Percentiles rank a stretch among this genome's conserved stretches.
Conservation (phyloP, 2,329 filamentous ascomycete genomes). For the Emmonsia crescens region DNA sequence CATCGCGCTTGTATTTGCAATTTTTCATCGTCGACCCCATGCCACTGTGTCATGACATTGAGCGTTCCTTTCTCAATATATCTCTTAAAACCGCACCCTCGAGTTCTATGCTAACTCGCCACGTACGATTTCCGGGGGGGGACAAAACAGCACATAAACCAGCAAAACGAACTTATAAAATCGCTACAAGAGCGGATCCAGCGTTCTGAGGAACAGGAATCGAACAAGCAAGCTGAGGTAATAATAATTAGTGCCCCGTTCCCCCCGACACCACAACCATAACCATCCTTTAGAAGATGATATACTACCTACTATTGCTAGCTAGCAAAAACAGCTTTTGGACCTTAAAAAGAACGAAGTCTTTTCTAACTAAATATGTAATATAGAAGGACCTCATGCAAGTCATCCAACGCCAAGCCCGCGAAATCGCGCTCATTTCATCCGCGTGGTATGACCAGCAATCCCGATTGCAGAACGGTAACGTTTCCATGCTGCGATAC, state of each 20-base stretch:
- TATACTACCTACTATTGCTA: background rate
- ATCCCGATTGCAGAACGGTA: slow-evolving; percentile 34
- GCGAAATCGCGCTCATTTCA: slow-evolving; percentile 35
- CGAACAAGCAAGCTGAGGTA: slow-evolving; percentile 32
- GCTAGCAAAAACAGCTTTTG: background rate
- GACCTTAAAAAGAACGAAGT: background rate
- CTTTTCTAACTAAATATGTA: background rate
- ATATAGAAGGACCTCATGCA: slow-evolving; percentile 31
- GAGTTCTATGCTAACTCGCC: slow-evolving; percentile 11
- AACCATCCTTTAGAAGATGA: background rate
- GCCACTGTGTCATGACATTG: slow-evolving; percentile 10
- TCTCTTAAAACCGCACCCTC: slow-evolving; percentile 4
- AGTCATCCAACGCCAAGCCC: slow-evolving; percentile 30
- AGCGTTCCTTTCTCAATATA: slow-evolving; percentile 9
- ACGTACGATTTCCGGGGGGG: background rate
- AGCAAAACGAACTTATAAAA: slow-evolving; percentile 34
- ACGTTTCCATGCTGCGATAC: slow-evolving; percentile 31
- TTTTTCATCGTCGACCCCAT: slow-evolving; percentile 10
- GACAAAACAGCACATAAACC: slow-evolving; percentile 29
- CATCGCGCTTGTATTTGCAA: slow-evolving; percentile 10
- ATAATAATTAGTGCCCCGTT: background rate
- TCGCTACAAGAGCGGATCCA: slow-evolving; percentile 32
- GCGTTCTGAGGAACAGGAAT: slow-evolving; percentile 30
- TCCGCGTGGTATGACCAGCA: slow-evolving; percentile 40
- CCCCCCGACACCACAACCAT: background rate